phyloP scores from a whole-genome alignment of 805 yeast genomes.

The Kodamaea sagamina region DNA sequence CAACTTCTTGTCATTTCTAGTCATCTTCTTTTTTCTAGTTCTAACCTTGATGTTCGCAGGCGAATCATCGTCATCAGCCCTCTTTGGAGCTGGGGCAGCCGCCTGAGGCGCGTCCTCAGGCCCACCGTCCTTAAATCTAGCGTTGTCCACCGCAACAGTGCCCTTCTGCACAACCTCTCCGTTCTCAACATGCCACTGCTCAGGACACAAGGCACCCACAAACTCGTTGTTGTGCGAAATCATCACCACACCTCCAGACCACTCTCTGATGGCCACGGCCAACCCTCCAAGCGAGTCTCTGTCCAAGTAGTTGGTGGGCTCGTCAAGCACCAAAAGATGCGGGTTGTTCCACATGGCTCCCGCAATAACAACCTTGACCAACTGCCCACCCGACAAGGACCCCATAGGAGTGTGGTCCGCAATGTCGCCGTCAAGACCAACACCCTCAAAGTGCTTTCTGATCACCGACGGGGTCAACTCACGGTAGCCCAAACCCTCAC shows the following conservation, averaged over 20 bases:
- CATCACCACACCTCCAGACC: conserved; percentile 98
- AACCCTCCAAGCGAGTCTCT: conserved; percentile 97
- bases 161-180: conserved; percentile 89
- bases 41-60: conserved; percentile 96
- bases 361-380: conserved; percentile 97
- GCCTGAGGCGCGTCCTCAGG: conserved; percentile 52
- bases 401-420: conserved; percentile 98
- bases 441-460: conserved; percentile 95
- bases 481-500: conserved; percentile 50
- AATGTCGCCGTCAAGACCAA: conserved; percentile 96
- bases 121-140: conserved; percentile 81
- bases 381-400: conserved; percentile 95
- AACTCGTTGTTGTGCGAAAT: conserved; percentile 97
- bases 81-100: conserved; percentile 43
- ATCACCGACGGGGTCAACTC: conserved; percentile 82
- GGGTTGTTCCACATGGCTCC: conserved; percentile 99
- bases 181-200: conserved; percentile 96
- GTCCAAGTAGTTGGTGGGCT: conserved; percentile 97
- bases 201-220: conserved; percentile 96
- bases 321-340: conserved; percentile 92
- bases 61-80: conserved; percentile 76
- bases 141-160: conserved; percentile 67
- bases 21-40: conserved; percentile 92
- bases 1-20: conserved; percentile 91
- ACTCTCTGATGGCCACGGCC: conserved; percentile 96